Conservation (phyloP, 345 rosid species). For the Eucalyptus sp. region DNA sequence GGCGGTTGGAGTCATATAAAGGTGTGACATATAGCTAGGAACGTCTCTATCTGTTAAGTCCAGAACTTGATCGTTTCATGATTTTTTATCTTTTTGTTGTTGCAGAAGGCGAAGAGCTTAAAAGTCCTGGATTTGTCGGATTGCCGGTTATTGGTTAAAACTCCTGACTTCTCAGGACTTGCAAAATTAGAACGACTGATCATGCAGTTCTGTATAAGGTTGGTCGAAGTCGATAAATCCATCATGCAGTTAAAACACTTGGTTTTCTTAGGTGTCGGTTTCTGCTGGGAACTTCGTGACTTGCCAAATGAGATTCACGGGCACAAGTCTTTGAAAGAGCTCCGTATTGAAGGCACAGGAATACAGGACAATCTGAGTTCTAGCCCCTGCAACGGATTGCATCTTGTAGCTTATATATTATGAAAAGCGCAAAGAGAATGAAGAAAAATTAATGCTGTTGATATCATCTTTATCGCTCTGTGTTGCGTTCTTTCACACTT, state of each 20-base stretch:
- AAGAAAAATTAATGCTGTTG: neutral
- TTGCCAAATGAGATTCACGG: neutral
- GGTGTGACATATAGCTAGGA: neutral
- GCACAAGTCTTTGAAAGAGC: neutral
- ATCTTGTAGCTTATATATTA: too few relatives aligned
- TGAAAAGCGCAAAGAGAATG: neutral
- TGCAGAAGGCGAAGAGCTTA: neutral
- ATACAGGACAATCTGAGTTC: neutral
- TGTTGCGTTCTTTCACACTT: too few relatives aligned
- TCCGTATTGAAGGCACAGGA: neutral
- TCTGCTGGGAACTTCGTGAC: fast-evolving
- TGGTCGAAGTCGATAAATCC: neutral
- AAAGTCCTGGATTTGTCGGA: neutral
- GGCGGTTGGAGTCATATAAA: neutral
- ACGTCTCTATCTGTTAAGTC: neutral
- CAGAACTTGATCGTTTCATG: neutral
- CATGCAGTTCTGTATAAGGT: neutral
- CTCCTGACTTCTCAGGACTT: neutral
- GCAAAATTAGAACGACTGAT: neutral
- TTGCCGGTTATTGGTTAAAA: neutral
- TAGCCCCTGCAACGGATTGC: fast-evolving
- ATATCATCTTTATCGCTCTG: too few relatives aligned
- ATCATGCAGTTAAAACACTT: too few relatives aligned
- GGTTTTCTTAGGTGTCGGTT: neutral
- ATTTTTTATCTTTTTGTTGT: neutral